Base-by-base conservation (phyloP, 2,329 filamentous ascomycete genomes). In the Neoarthrinium moseri region DNA sequence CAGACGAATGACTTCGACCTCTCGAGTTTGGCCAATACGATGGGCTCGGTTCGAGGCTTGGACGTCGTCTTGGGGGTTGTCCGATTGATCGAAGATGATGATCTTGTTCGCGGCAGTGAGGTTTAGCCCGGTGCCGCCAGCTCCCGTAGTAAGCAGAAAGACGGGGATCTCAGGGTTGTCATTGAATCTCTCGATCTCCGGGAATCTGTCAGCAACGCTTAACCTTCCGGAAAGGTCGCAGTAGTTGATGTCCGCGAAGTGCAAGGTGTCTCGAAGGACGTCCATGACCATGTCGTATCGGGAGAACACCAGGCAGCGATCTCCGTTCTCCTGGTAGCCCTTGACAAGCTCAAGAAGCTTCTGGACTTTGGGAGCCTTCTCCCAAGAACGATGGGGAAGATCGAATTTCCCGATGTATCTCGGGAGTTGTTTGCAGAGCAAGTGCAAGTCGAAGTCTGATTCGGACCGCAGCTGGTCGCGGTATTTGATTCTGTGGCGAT, bases 11-110 rank as follows among this genome's bases (percentile, higher is more conserved):
- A 99, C 87, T 63, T 99, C 92, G 2, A 99, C 94, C 27, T 92
- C 87, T 13, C 89, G 77, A 23, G 81, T 91, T 72, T 99, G 94
- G 0, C 94, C 94, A 7, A 99, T 89, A 12, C 94, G 86, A 68
- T 99, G 94, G 0, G 94, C 94, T 15, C 94, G 85, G 65, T 99
- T 97, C 73, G 97, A 94, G 0, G 94, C 94, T 65, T 99, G 94
- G n/a, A 96, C 84, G 62, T 99, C 94, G 56, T 97, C 92, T 63
- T 99, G 94, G 0, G 94, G 94, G 57, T 99, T 99, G 71, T 96
- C 96, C n/a, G 86, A 89, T 52, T 88, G 87, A 67, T 99, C 94
- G 64, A 97, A 96, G 59, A 99, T 94, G 67, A 99, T 83, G 56
- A 99, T 92, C 69, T 96, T 97, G 73, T 97, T 97, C 4, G 94